phyloP scores from a whole-genome alignment of 1,284 basidiomycete species.

The Pyrrhoderma lamaoense region DNA sequence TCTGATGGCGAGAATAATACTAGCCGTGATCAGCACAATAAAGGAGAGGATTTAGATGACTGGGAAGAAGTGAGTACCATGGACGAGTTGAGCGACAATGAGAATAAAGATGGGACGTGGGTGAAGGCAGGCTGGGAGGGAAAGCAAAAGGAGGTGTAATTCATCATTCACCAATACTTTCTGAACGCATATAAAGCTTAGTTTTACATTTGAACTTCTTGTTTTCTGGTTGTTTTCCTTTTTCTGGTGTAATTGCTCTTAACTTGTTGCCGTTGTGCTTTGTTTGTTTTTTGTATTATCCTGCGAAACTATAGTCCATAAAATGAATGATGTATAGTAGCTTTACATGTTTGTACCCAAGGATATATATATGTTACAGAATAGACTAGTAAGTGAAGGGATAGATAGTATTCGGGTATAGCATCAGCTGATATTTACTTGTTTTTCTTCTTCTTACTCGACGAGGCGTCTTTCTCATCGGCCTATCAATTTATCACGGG shows the following conservation, averaged over 20 bases:
- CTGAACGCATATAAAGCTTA: too few relatives aligned
- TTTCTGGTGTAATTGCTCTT: too few relatives aligned
- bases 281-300: too few relatives aligned
- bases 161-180: too few relatives aligned
- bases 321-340: too few relatives aligned
- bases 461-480: conserved; percentile 25
- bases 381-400: too few relatives aligned
- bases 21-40: too few relatives aligned
- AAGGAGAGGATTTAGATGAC: background rate
- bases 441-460: conserved; percentile 28
- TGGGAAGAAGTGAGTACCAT: conserved; percentile 13
- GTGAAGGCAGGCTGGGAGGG: conserved; percentile 14
- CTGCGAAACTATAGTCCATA: too few relatives aligned
- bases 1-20: background rate
- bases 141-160: conserved; percentile 7
- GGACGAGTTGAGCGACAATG: conserved; percentile 5
- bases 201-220: too few relatives aligned
- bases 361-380: background rate
- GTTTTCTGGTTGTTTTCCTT: too few relatives aligned
- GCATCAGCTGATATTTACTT: conserved; percentile 20
- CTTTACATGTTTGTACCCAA: too few relatives aligned
- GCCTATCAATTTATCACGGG: conserved; percentile 20
- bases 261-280: too few relatives aligned
- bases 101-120: conserved; percentile 10
- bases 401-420: background rate